Base-by-base conservation (phyloP, 1,139 yeast genomes). In the Suhomyces panamericanus region DNA sequence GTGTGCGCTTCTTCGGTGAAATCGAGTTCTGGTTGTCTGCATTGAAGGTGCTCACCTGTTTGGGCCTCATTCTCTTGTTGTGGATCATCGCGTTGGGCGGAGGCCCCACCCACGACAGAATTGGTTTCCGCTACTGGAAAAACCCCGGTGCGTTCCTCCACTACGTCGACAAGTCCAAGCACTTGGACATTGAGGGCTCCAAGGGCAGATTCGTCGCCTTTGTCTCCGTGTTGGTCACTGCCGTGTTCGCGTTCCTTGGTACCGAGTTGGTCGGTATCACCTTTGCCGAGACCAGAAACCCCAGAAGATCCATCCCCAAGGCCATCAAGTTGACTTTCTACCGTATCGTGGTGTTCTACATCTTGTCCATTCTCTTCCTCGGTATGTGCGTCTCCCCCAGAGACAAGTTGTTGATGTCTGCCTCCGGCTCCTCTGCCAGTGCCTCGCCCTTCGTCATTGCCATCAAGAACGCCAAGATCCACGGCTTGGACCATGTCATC, bases 321-420 rank as follows among this genome's bases (percentile, higher is more conserved):
- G 95, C 95, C 42, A 81, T 86, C 60, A 83, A 75, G 61, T 73
- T 84, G 63, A 86, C 90, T 22, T 81, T 87, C 62, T 85, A 80
- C 75, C 85, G 95, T 70, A 85, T 87, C 55, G 64, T 84, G 48
- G 60, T 87, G 43, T 87, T 87, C 60, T 87, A 86, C 74, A 59
- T 85, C 49, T 62, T 78, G 43, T 78, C 89, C 33, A 81, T 86
- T 46, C 78, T 85, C 54, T 70, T 85, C 56, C 67, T 86, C 54
- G 91, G 93, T 47, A 75, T 85, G 81, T 79, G 87, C 63, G 93
- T 87, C 43, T 82, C 90, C 31, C 82, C 83, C 51, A 78, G 75
- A 55, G 91, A 85, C 63, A 80, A 81, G 34, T 62, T 70, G 49
- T 73, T 83, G 55, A 50, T 56, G 60, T 71, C 75, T 16, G 59